phyloP scores from a whole-genome alignment of 352 stramenopile species.

The Phytophthora citricola region DNA sequence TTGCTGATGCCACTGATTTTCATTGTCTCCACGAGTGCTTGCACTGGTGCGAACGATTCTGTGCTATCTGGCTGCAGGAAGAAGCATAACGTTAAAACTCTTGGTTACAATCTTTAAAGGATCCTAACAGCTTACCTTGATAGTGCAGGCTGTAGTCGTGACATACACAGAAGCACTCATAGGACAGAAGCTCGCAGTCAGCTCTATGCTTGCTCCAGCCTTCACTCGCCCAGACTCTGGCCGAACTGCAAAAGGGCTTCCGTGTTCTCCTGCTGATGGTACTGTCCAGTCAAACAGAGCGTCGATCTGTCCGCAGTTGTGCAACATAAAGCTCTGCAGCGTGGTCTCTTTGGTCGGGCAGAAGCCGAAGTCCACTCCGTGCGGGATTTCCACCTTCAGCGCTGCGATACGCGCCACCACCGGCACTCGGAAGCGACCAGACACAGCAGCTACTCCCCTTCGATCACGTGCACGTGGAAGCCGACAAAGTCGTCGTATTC shows the following conservation, averaged over 20 bases:
- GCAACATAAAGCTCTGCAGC: constrained; percentile 71
- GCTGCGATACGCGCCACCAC: constrained; percentile 85
- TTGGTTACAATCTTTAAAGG: not conserved
- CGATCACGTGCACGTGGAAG: constrained; percentile 89
- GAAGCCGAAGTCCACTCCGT: constrained; percentile 88
- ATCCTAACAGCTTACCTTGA: constrained; percentile 50
- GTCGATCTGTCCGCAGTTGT: constrained; percentile 91
- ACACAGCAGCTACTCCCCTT: constrained; percentile 73
- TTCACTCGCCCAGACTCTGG: constrained; percentile 69
- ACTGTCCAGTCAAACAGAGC: constrained; percentile 87
- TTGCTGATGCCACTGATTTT: constrained; percentile 92
- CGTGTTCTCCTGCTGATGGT: constrained; percentile 63
- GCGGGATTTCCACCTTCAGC: constrained; percentile 65
- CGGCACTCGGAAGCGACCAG: constrained; percentile 86
- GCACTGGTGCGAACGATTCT: constrained; percentile 26
- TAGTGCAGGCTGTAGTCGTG: constrained; percentile 67
- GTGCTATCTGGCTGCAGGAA: constrained; percentile 34
- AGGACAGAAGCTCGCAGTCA: constrained; percentile 81
- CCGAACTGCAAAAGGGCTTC: constrained; percentile 80
- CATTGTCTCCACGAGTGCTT: constrained; percentile 59
- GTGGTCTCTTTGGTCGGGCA: constrained; percentile 89
- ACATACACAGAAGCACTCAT: constrained; percentile 87
- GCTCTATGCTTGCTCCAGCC: constrained; percentile 67
- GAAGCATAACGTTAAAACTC: not conserved
- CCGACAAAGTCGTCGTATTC: constrained; percentile 93